A percentile compares a stretch with the other conserved stretches of the same genome.
These are phyloP conservation scores for Tritrichomonas foetus DNA, from an alignment of 208 protist species.

Conservation along the genomic window DNA sequence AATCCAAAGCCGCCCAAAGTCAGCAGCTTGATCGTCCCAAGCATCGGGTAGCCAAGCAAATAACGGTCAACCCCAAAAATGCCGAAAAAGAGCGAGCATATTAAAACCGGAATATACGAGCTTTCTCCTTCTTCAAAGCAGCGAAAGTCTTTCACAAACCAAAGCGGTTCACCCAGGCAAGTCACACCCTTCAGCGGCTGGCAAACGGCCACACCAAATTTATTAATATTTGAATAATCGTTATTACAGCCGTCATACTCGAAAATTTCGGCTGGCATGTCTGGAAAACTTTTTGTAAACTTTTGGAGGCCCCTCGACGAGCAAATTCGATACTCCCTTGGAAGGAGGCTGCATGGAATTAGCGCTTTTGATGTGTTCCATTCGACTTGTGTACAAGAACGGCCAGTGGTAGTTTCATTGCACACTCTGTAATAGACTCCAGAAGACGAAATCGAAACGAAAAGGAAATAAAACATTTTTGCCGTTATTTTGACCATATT, in stretches of 20 bases:
- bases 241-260: background rate
- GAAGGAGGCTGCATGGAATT: background rate
- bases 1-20: background rate
- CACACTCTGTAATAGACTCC: background rate
- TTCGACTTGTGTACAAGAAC: background rate
- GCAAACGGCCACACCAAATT: background rate
- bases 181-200: background rate
- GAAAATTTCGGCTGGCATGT: too few relatives aligned
- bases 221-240: background rate
- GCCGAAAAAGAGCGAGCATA: conserved; percentile 7
- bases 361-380: background rate
- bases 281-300: background rate
- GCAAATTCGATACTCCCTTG: background rate
- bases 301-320: background rate
- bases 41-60: background rate
- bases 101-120: background rate
- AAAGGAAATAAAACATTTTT: background rate
- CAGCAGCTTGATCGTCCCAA: background rate
- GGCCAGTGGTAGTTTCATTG: background rate
- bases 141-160: background rate
- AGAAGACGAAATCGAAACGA: background rate
- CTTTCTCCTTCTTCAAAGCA: background rate
- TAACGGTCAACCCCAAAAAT: conserved; percentile 10
- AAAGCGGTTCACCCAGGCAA: background rate
- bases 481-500: too few relatives aligned